These are phyloP conservation scores for Beauveria pseudobassiana DNA, from an alignment of 2,329 filamentous ascomycete species.

Conservation along the genomic window DNA sequence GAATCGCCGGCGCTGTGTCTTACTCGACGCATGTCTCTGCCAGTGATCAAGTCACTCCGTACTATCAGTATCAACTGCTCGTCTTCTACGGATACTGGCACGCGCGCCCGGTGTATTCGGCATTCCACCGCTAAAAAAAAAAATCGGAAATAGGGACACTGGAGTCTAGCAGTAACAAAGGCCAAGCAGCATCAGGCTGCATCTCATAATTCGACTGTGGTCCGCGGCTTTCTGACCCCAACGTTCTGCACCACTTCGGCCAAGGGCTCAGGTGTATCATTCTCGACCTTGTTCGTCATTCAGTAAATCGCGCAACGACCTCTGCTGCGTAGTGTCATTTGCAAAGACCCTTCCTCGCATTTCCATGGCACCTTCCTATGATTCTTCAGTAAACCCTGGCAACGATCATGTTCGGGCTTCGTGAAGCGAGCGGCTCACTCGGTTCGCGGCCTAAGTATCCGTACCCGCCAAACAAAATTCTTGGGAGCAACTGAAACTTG, in stretches of 20 bases:
- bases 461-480: conserved; percentile 21
- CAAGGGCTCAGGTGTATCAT: not conserved
- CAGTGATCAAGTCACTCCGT: not conserved
- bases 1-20: not conserved
- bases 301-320: not conserved
- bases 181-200: not conserved
- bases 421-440: conserved; percentile 24
- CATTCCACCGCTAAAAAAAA: not conserved
- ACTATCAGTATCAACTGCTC: not conserved
- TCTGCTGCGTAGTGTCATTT: not conserved
- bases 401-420: not conserved
- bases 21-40: not conserved
- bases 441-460: conserved; percentile 30
- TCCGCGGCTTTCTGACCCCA: not conserved
- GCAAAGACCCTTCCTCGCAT: not conserved
- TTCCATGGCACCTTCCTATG: not conserved
- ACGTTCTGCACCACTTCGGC: not conserved
- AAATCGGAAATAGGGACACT: not conserved
- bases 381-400: not conserved
- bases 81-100: not conserved
- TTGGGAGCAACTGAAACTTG: not conserved
- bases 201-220: not conserved
- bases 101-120: not conserved
- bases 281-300: not conserved
- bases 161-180: not conserved